A percentile compares a stretch with the other conserved stretches of the same genome.
phyloP scores from a whole-genome alignment of 2,329 filamentous ascomycete genomes.

The Aspergillus vadensis region DNA sequence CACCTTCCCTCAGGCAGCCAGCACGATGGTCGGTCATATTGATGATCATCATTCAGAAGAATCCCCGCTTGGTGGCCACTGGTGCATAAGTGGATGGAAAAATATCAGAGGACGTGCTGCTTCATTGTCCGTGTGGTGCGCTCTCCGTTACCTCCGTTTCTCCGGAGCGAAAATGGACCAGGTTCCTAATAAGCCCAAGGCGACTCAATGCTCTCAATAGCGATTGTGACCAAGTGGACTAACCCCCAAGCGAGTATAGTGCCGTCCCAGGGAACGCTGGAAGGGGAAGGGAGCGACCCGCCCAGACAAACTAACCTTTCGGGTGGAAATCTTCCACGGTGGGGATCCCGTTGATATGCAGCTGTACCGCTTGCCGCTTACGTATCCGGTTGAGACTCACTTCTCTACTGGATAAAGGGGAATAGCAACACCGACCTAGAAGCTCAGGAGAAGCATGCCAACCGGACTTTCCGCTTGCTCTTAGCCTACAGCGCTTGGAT shows the following conservation, averaged over 20 bases:
- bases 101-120: background rate
- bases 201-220: background rate
- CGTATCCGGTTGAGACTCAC: background rate
- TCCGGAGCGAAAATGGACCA: background rate
- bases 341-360: slow-evolving; percentile 10
- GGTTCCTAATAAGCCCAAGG: background rate
- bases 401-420: background rate
- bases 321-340: slow-evolving; percentile 9
- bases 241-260: background rate
- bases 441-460: slow-evolving; percentile 5
- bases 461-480: background rate
- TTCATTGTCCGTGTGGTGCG: background rate
- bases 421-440: background rate
- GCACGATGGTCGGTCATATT: background rate
- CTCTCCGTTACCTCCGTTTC: background rate
- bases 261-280: background rate
- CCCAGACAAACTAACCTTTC: background rate
- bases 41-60: background rate
- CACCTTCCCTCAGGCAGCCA: background rate
- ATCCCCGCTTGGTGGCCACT: background rate
- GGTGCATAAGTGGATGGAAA: no score
- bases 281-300: background rate
- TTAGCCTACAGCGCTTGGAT: background rate
- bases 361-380: slow-evolving; percentile 8
- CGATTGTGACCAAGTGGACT: background rate